phyloP scores from a whole-genome alignment of 208 protist species.

The Phytomonas francai region DNA sequence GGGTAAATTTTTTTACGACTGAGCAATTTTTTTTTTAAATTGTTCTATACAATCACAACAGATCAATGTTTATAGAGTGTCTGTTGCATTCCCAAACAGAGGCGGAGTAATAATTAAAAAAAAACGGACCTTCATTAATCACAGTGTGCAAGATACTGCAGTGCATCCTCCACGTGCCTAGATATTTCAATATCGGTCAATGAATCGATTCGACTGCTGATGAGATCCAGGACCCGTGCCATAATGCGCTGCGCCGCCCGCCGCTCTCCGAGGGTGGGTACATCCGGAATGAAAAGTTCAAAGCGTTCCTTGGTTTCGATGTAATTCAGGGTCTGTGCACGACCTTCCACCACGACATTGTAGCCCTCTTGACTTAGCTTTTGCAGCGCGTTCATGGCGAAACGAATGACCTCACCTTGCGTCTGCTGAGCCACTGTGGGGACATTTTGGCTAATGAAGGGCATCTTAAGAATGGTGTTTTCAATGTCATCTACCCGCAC shows the following conservation, averaged over 20 bases:
- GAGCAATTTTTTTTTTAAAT: neutral
- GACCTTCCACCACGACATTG: conserved; percentile 89
- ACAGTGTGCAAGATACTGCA: neutral
- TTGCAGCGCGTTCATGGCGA: conserved; percentile 54
- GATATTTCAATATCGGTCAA: conserved; percentile 19
- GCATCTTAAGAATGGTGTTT: conserved; percentile 85
- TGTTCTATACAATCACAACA: neutral
- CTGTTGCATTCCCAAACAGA: neutral
- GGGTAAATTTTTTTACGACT: neutral
- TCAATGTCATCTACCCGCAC: conserved; percentile 69
- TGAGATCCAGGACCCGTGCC: conserved; percentile 51
- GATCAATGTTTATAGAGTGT: neutral
- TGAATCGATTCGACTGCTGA: conserved; percentile 20
- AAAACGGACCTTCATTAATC: neutral
- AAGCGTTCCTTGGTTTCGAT: conserved; percentile 78
- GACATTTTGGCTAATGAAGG: conserved; percentile 62
- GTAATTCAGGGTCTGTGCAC: conserved; percentile 85
- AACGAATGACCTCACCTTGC: conserved; percentile 89
- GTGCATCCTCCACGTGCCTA: neutral
- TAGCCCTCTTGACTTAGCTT: conserved; percentile 63
- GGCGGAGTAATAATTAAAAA: too few relatives aligned
- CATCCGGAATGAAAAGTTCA: conserved; percentile 79
- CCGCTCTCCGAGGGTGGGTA: conserved; percentile 64
- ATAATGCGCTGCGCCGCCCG: conserved; percentile 87
- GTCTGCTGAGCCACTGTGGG: conserved; percentile 86